Percentiles rank a stretch among this genome's conserved stretches.
These are phyloP conservation scores for Cyberlindnera samutprakarnensis DNA, from an alignment of 805 yeast genomes.

Conservation along the genomic window DNA sequence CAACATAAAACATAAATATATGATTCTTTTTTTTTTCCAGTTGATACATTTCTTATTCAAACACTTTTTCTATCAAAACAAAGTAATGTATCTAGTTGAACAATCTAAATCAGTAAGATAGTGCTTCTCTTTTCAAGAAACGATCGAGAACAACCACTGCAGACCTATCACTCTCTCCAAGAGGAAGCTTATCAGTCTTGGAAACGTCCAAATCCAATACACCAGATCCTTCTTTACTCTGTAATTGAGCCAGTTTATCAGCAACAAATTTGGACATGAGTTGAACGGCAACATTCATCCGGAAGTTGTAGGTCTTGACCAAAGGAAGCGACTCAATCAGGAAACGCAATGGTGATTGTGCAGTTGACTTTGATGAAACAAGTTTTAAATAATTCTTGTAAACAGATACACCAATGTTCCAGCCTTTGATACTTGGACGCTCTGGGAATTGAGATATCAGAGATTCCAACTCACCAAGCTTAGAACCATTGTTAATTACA, in stretches of 20 bases:
- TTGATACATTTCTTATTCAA: no score
- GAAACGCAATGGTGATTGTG: slow-evolving; percentile 26
- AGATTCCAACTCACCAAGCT: slow-evolving; percentile 23
- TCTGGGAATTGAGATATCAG: slow-evolving; percentile 39
- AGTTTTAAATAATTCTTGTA: slow-evolving; percentile 43
- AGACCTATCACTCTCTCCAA: slow-evolving; percentile 29
- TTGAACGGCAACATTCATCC: slow-evolving; percentile 41
- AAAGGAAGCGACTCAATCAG: slow-evolving; percentile 40
- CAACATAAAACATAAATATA: no score
- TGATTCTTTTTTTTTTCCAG: no score
- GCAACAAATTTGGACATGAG: slow-evolving; percentile 44
- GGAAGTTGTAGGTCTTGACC: slow-evolving; percentile 28
- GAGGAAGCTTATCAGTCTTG: slow-evolving; percentile 30
- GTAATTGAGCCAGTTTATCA: slow-evolving; percentile 8
- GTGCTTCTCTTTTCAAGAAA: slow-evolving; percentile 6
- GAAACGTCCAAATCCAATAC: slow-evolving; percentile 21
- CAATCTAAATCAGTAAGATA: neutral
- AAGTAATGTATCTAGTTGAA: neutral
- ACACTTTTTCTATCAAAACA: no score
- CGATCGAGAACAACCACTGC: slow-evolving; percentile 8
- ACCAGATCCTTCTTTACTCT: slow-evolving; percentile 9
- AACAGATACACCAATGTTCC: slow-evolving; percentile 53
- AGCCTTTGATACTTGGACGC: slow-evolving; percentile 33
- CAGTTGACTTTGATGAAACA: slow-evolving; percentile 10
- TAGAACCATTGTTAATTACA: slow-evolving; percentile 41